Base-by-base conservation (phyloP, 192 early-diverging fungal genomes). In the Lobosporangium transversale region DNA sequence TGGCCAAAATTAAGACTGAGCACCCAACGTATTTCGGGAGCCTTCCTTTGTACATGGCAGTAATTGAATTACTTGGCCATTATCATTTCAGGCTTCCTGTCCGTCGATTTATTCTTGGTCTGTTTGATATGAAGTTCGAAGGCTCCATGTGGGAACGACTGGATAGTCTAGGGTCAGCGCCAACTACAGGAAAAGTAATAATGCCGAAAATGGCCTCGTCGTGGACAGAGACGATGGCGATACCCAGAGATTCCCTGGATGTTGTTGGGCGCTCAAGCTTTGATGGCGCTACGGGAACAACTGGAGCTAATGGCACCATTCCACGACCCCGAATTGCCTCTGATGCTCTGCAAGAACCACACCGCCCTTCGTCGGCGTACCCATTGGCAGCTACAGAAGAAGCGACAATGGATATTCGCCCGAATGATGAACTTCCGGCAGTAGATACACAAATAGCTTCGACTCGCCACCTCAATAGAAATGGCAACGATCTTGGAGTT, bases 41-140 rank as follows among this genome's bases (percentile, higher is more conserved):
- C 12, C 59, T 86, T 2, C 33, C 76, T 0, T 64, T 94, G 6
- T 95, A 88, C 62, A 62, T 84, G 31, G 81, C 80, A 18, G 92
- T 88, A 15, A 62, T 90, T 40, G 80, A 87, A 26, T 59, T 95
- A 49, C 65, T 93, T 8, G 65, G 83, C 8, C 79, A 83, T 20
- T 93, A 92, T 63, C 90, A 93, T 36, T 94, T 87, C 68, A 74
- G 92, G 18, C 79, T 94, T 6, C 85, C 89, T 1, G 87, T 90
- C 17, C 84, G 94, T 37, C 79, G 89, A 29, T 92, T 90, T 53
- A 82, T 95, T 20, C 67, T 89, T 33, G 93, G 94, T 6, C 70
- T 93, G 8, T 95, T 95, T 85, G 90, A 94, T 49, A 70, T 89
- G 47, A 80, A 90, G 11, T 83, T 84, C 17, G 88, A 87, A 4